phyloP scores from a whole-genome alignment of 495 filamentous ascomycete genomes.

The Neurospora africana region DNA sequence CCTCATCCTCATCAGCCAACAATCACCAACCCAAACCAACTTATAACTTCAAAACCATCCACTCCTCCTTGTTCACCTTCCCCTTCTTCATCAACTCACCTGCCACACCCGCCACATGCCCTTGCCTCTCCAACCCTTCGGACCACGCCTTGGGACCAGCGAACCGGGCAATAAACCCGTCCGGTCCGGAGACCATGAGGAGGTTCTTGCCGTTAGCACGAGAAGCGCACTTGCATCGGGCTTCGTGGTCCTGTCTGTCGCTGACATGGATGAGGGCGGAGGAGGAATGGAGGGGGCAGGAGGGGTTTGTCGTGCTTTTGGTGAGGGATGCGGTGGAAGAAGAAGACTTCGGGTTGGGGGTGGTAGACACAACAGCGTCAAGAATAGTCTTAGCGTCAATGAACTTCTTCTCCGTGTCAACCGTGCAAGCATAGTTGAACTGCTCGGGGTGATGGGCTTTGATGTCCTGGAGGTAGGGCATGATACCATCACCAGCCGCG shows the following conservation, averaged over 20 bases:
- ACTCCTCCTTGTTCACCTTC: conserved; percentile 28
- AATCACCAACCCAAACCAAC: neutral
- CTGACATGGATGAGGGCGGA: neutral
- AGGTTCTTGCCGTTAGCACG: conserved; percentile 37
- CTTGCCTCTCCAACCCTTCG: conserved; percentile 61
- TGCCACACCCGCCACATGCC: conserved; percentile 36
- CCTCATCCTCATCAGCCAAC: neutral
- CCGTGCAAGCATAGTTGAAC: conserved; percentile 57
- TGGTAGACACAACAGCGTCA: neutral
- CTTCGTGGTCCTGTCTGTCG: neutral
- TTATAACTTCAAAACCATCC: conserved; percentile 45
- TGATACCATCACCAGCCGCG: conserved; percentile 28
- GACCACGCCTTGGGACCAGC: conserved; percentile 69
- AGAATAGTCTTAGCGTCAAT: conserved; percentile 29
- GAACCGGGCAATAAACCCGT: conserved; percentile 74
- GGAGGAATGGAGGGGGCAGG: conserved; percentile 18
- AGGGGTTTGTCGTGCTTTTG: neutral
- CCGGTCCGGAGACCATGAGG: conserved; percentile 75
- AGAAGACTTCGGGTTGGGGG: neutral
- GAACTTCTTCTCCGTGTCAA: conserved; percentile 64
- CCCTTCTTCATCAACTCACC: conserved; percentile 19
- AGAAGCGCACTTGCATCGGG: neutral
- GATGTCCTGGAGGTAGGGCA: conserved; percentile 50
- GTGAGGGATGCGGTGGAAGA: neutral
- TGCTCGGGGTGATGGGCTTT: conserved; percentile 42